A percentile compares a stretch with the other conserved stretches of the same genome.
These are phyloP conservation scores for Rhodomyrtus psidioides DNA, from an alignment of 441 rosid species.

Conservation along the genomic window DNA sequence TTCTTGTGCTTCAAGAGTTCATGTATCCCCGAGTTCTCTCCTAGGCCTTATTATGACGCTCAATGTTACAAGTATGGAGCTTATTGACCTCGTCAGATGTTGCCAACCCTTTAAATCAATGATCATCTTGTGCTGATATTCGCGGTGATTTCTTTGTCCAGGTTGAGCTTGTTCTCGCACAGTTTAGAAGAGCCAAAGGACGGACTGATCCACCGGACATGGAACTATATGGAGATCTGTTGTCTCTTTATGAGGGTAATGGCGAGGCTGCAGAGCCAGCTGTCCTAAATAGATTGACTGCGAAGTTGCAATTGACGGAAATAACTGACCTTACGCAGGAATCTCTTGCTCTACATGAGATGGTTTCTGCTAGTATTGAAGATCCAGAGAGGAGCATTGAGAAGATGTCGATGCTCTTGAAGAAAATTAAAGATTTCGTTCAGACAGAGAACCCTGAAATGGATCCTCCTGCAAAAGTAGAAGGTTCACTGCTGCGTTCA, in stretches of 20 bases:
- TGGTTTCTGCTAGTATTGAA: constrained; percentile 59
- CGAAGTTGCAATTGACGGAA: constrained; percentile 60
- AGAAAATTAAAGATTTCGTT: constrained; percentile 77
- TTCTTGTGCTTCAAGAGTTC: neutral
- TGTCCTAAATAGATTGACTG: constrained; percentile 47
- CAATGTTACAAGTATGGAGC: neutral
- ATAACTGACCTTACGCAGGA: constrained; percentile 75
- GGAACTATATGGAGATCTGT: constrained; percentile 57
- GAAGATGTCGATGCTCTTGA: constrained; percentile 76
- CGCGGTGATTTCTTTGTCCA: constrained; percentile 10
- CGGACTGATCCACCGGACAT: constrained; percentile 58
- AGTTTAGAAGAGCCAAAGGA: constrained; percentile 85
- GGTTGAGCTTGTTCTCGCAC: constrained; percentile 88
- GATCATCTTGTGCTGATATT: neutral
- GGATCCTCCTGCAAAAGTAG: constrained; percentile 39
- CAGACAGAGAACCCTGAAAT: constrained; percentile 56
- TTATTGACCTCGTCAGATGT: neutral
- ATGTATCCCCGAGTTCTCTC: neutral
- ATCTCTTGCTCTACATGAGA: constrained; percentile 79
- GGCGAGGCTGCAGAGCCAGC: constrained; percentile 40
- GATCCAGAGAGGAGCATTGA: constrained; percentile 75
- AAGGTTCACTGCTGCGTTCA: constrained; percentile 23
- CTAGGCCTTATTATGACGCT: neutral
- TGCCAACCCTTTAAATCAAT: neutral
- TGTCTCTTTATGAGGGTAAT: constrained; percentile 42